Evolutionary conservation across 2,329 filamentous ascomycete genomes (phyloP), one percentile per base, ranked within the genome.

Genomic region (Fusarium caatingaense): DNA sequence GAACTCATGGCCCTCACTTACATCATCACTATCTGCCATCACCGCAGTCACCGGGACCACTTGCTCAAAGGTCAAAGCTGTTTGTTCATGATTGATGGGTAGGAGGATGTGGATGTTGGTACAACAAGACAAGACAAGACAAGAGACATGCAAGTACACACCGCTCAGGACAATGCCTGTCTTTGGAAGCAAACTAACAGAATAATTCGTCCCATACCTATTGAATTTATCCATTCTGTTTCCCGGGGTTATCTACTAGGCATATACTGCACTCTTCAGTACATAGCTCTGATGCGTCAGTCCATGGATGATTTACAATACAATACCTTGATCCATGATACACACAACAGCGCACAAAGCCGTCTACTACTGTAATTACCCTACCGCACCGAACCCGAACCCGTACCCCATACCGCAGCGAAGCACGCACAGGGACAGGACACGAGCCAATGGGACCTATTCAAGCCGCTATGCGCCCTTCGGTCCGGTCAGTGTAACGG

Each of bases 1-100:
- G 68, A 60, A 56, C 55, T 71, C 44, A 51, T 65, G 51, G 68
- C 44, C 60, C 51, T 69, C 59, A 71, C 64, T 71, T 71, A 71
- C 68, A 71, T 71, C 68, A 71, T 71, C 60, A 64, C 63, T 56
- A 60, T 65, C 21, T 42, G 15, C 58, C 57, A 69, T 57, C 45
- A 59, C 51, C 28, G 65, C 25, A 68, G 67, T 60, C 63, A 70
- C 62, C 57, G 41, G 56, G 55, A 53, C 50, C 64, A 67, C 55
- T 65, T 64, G 60, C 55, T 65, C 68, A 42, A 50, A 68, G 56
- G 53, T 60, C 55, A 45, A 50, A 49, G 28, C 46, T 58, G 64
- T 53, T 54, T 46, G 46, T 48, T 50, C 34, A 54, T 48, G 62
- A 45, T 27, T 34, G 50, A 49, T 45, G 56, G 27, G 32, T 40